Evolutionary conservation across 495 filamentous ascomycete genomes (phyloP), one percentile per base, ranked within the genome.

Genomic region (Chaetomium tenue): DNA sequence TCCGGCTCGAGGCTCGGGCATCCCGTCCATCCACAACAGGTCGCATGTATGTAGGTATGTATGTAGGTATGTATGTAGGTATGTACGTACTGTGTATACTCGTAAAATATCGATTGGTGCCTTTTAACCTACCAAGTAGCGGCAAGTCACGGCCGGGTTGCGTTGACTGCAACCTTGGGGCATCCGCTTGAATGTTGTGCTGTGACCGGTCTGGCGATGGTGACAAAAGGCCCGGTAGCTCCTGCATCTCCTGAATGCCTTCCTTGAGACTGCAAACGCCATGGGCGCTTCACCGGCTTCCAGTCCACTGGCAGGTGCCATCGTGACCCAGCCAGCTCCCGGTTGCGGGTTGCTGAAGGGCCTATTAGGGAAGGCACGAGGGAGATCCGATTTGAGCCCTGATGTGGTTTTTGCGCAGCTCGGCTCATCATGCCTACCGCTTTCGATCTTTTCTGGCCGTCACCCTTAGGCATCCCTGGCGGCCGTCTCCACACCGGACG

Each of bases 401-500:
- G 37, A 40, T 52, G 9, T 18, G 48, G 48, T 25, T 52, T 23
- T 46, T 37, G 33, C 22, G 11, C 54, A 28, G 39, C 33, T 39
- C 16, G 23, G 30, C 22, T 16, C 26, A 53, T 28, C 37, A 5
- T 47, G 42, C 40, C 52, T 58, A 30, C 25, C 59, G n/a, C n/a
- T 37, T 42, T 39, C 5, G 52, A 4, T 15, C 12, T 15, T 61
- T 61, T 54, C 30, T 47, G 52, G 33, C 11, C 28, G 33, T 30
- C 8, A 26, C 23, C 39, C 50, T 23, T 26, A 16, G 20, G 2
- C 16, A 26, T 16, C 44, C 51, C 44, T 50, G 53, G 30, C 30
- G 22, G 18, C 23, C 33, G 23, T 22, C 55, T 64, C 56, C 63
- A 64, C 63, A 13, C 61, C 53, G 42, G 39, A 16, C 44, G 28